These are phyloP conservation scores for Penicillium sp. DNA, from an alignment of 2,329 filamentous ascomycete genomes.

Conservation along the genomic window DNA sequence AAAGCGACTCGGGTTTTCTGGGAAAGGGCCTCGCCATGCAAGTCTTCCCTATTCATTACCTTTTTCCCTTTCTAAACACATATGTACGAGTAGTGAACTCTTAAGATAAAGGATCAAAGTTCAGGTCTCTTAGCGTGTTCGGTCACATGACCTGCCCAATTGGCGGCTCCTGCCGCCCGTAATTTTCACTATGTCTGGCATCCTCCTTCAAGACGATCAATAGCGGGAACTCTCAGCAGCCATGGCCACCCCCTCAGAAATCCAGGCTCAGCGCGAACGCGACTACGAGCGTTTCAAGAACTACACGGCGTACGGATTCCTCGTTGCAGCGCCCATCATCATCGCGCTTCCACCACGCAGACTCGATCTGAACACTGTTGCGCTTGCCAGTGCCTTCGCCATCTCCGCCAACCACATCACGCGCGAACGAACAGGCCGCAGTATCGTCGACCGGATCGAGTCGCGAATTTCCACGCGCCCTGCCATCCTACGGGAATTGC, in stretches of 20 bases:
- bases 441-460: constrained; percentile 32
- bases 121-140: neutral
- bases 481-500: constrained; percentile 20
- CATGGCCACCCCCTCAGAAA: constrained; percentile 12
- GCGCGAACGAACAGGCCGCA: constrained; percentile 34
- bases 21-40: neutral
- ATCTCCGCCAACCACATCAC: constrained; percentile 39
- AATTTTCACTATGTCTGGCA: constrained; percentile 11
- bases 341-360: constrained; percentile 37
- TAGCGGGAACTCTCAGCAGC: neutral
- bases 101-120: neutral
- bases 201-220: neutral
- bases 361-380: constrained; percentile 36
- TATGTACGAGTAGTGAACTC: too few relatives aligned
- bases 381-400: constrained; percentile 37
- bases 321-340: constrained; percentile 31
- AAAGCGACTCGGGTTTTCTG: neutral
- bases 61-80: too few relatives aligned
- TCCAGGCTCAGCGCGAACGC: constrained; percentile 24
- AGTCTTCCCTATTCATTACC: neutral
- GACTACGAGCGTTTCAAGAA: constrained; percentile 41
- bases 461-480: constrained; percentile 22
- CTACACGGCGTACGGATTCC: constrained; percentile 37
- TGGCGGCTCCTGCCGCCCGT: constrained; percentile 8
- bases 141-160: constrained; percentile 15